Base-by-base conservation (phyloP, 2,329 filamentous ascomycete species). In the Colletotrichum navitas region DNA sequence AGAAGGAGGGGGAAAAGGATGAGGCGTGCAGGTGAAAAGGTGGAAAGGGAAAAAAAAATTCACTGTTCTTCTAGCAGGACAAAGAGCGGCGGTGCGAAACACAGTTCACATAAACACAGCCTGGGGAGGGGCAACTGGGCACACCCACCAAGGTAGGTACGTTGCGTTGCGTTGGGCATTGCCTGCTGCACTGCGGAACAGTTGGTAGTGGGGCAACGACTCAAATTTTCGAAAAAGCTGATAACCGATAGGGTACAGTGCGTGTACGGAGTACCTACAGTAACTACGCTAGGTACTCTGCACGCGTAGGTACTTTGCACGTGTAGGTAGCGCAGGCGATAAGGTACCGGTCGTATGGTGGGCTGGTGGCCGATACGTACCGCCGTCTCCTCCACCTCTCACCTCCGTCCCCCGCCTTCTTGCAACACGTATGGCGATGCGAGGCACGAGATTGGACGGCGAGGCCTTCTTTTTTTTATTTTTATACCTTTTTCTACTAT, bases 1-100 rank as follows among this genome's bases (percentile, higher is more conserved):
- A 18, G 18, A 24, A 3, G 49, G 36, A n/a, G n/a, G 55, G 21
- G 14, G 7, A n/a, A 55, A 21, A 32, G 69, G 66, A 43, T 55
- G 66, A 43, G 66, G 66, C 66, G 66, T 61, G 67, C 61, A 71
- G 67, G 43, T 43, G 61, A 52, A 66, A 54, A 58, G 49, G 39
- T n/a, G 56, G 58, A 68, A 63, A 18, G 45, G 45, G 39, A 47
- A 67, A 58, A 62, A 69, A 72, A 72, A 64, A 61, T 66, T 61
- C 49, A 16, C 56, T 41, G 41, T 58, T 61, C n/a, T 65, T 63
- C 59, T 29, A 65, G 45, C 39, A 49, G 59, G 66, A 66, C 70
- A 72, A 72, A 66, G 68, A 66, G 58, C 62, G 66, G 70, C 70
- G 55, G 70, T 72, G 56, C 70, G 65, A 64, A 69, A 72, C 69